phyloP scores from a whole-genome alignment of 2,329 filamentous ascomycete genomes.

The Aspergillus sp. region DNA sequence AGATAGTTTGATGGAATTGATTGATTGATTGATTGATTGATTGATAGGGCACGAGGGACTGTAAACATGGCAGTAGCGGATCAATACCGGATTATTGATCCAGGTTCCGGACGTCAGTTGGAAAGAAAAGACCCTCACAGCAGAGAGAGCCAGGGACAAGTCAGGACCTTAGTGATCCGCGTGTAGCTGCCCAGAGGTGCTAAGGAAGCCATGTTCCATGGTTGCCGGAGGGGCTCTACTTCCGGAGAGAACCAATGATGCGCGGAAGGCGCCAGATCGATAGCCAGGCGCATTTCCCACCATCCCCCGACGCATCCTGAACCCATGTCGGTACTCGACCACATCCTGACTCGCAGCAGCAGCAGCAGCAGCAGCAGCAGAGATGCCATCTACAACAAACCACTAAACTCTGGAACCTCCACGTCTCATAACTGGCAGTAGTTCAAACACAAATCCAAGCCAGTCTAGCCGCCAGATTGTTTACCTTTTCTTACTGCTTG shows the following conservation, averaged over 20 bases:
- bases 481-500: neutral
- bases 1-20: neutral
- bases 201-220: constrained; percentile 17
- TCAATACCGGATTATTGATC: neutral
- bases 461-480: neutral
- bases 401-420: neutral
- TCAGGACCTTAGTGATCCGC: constrained; percentile 2
- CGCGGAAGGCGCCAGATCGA: neutral
- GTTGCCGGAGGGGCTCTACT: constrained; percentile 17
- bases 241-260: neutral
- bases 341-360: neutral
- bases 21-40: neutral
- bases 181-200: constrained; percentile 2
- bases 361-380: neutral
- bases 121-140: neutral
- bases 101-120: neutral
- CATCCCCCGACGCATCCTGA: constrained; percentile 1
- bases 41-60: neutral
- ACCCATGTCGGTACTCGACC: neutral
- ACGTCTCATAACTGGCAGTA: neutral
- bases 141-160: too few relatives aligned
- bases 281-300: neutral
- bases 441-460: neutral
- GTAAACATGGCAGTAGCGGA: neutral
- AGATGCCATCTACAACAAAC: neutral